phyloP scores from a whole-genome alignment of 192 early-diverging fungal species.

The Backusella luteola region DNA sequence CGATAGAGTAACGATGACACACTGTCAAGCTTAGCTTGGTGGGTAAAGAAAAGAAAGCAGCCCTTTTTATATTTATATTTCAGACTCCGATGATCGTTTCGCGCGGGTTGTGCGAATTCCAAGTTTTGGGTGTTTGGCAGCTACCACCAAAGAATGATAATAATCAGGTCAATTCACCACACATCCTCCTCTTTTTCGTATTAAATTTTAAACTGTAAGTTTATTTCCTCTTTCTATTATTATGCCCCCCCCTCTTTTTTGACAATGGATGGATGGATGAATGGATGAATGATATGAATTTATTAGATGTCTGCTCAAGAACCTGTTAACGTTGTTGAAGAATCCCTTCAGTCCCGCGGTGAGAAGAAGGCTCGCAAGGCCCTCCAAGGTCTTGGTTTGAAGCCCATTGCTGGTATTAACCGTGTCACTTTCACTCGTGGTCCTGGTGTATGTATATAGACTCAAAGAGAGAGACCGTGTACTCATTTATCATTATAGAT shows the following conservation, averaged over 20 bases:
- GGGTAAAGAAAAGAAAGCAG: no score
- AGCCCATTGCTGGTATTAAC: conserved; percentile 80
- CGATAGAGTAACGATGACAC: no score
- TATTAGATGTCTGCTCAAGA: conserved; percentile 7
- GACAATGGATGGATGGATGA: background rate
- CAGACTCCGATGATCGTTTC: no score
- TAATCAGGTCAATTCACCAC: background rate
- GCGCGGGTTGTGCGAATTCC: no score
- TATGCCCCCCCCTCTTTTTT: background rate
- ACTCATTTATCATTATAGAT: conserved; percentile 33
- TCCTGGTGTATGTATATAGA: conserved; percentile 55
- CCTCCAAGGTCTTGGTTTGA: conserved; percentile 86
- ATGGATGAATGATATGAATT: background rate
- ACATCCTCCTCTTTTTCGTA: background rate
- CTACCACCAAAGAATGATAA: background rate
- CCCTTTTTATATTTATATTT: no score
- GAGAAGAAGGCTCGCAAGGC: conserved; percentile 99
- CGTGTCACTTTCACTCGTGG: conserved; percentile 88
- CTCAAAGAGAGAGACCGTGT: background rate
- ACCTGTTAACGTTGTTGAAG: conserved; percentile 7
- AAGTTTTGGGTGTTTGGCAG: no score
- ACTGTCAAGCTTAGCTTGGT: no score
- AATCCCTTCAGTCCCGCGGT: conserved; percentile 65
- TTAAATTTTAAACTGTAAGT: background rate
- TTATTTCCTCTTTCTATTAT: background rate